phyloP scores from a whole-genome alignment of 2,329 filamentous ascomycete genomes.

The Cyphellophora attinorum region DNA sequence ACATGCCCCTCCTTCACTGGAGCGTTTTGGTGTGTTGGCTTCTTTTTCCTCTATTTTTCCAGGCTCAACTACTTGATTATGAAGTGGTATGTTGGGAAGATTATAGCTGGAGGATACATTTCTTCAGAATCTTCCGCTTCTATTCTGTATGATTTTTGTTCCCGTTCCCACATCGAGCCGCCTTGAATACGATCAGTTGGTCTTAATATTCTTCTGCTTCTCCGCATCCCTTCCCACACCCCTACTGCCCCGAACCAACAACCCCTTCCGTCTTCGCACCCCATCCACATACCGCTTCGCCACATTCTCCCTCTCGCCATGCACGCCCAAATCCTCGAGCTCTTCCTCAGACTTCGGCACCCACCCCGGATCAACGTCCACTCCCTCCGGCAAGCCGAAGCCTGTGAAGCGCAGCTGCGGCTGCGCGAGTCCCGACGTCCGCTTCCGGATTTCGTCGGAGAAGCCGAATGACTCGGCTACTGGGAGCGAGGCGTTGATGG shows the following conservation, averaged over 20 bases:
- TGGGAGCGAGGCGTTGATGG: conserved; percentile 76
- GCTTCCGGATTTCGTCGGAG: conserved; percentile 89
- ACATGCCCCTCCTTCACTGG: no score
- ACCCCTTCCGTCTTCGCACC: conserved; percentile 75
- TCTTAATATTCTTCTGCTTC: conserved; percentile 74
- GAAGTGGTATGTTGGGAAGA: no score
- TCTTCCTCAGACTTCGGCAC: conserved; percentile 94
- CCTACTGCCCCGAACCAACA: conserved; percentile 69
- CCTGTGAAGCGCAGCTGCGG: conserved; percentile 91
- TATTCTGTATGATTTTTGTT: not conserved
- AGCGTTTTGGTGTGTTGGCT: no score
- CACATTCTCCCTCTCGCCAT: conserved; percentile 89
- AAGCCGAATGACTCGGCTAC: conserved; percentile 96
- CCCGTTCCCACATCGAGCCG: not conserved
- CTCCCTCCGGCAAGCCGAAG: conserved; percentile 61
- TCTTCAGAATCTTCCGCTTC: no score
- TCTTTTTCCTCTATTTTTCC: no score
- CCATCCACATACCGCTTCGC: conserved; percentile 92
- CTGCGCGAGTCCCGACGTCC: conserved; percentile 79
- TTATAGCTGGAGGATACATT: no score
- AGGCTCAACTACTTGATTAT: no score
- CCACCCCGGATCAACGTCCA: conserved; percentile 93
- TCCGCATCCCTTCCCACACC: conserved; percentile 75
- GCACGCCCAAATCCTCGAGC: conserved; percentile 86
- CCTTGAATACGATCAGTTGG: conserved; percentile 25